Percentiles rank a stretch among this genome's conserved stretches.
These are phyloP conservation scores for Phialophora macrospora DNA, from an alignment of 2,329 filamentous ascomycete genomes.

Conservation along the genomic window DNA sequence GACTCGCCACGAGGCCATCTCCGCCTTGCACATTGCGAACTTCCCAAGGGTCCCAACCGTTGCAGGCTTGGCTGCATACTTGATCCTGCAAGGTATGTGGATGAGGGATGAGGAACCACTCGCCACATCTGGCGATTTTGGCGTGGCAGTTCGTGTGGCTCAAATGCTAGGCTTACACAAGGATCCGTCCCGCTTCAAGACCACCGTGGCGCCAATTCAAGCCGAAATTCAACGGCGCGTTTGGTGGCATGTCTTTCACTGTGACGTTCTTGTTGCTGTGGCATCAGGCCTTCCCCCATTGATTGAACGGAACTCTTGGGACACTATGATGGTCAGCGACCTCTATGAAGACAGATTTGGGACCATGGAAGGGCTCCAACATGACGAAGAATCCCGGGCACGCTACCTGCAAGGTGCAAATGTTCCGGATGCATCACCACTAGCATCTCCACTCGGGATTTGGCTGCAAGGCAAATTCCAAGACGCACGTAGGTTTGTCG, in stretches of 20 bases:
- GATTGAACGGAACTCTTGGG: conserved; percentile 11
- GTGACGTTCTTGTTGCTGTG: conserved; percentile 11
- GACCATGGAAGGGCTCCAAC: conserved; percentile 4
- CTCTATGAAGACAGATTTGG: conserved; percentile 3
- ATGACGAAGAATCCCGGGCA: conserved; percentile 1
- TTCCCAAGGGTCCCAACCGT: conserved; percentile 12
- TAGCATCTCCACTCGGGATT: conserved; percentile 1
- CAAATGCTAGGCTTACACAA: conserved; percentile 14
- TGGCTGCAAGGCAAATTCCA: conserved; percentile 11
- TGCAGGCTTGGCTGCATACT: conserved; percentile 2
- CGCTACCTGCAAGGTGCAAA: not conserved
- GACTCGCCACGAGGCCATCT: not conserved
- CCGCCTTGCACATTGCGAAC: conserved; percentile 2
- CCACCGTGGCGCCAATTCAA: conserved; percentile 1
- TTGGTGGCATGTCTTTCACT: conserved; percentile 13
- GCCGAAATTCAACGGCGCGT: conserved; percentile 6
- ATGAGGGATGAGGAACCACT: conserved; percentile 12
- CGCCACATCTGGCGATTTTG: not conserved
- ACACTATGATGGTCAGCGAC: conserved; percentile 6
- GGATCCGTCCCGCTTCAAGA: conserved; percentile 7
- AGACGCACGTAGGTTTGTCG: not conserved
- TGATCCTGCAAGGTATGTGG: conserved; percentile 3
- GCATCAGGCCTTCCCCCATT: conserved; percentile 3
- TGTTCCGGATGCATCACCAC: not conserved
- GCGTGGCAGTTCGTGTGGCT: conserved; percentile 2